Evolutionary conservation across 768 basidiomycete genomes (phyloP).

Genomic region (Termitomyces sp.): DNA sequence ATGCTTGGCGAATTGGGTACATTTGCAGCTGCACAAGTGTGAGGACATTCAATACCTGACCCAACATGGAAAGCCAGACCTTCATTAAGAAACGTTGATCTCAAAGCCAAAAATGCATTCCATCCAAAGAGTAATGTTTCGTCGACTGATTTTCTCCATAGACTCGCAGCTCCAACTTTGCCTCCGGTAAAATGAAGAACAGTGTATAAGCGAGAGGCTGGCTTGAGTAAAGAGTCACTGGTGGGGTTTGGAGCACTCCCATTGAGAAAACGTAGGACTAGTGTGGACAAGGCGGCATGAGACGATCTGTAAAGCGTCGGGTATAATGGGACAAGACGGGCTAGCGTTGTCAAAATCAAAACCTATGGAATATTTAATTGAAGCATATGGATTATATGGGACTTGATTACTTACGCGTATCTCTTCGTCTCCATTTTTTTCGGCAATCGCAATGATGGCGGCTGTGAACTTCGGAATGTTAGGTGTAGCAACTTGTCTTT

Average conservation of each 20-base stretch:
- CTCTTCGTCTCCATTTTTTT: constrained; percentile 46
- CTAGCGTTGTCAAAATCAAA: constrained; percentile 43
- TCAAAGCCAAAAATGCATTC: constrained; percentile 52
- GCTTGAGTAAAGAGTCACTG: constrained; percentile 32
- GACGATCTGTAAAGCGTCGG: constrained; percentile 62
- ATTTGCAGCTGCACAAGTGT: constrained; percentile 4
- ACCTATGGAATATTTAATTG: constrained; percentile 26
- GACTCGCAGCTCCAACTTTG: constrained; percentile 65
- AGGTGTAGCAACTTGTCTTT: constrained; percentile 71
- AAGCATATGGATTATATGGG: neutral
- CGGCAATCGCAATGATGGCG: constrained; percentile 52
- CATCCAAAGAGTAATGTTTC: constrained; percentile 65
- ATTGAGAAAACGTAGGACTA: constrained; percentile 54
- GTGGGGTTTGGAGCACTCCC: constrained; percentile 46
- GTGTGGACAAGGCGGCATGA: constrained; percentile 44
- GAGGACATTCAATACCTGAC: neutral
- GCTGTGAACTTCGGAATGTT: constrained; percentile 68
- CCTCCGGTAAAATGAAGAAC: constrained; percentile 71
- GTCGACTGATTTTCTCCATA: constrained; percentile 77
- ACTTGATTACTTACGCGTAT: constrained; percentile 43
- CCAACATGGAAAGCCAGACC: constrained; percentile 26
- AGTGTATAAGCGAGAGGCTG: constrained; percentile 57
- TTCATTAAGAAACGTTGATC: constrained; percentile 54
- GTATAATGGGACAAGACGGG: constrained; percentile 58
- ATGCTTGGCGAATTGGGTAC: constrained; percentile 3